Evolutionary conservation across 2,329 filamentous ascomycete genomes (phyloP).

Genomic region (Diaporthe destruens): DNA sequence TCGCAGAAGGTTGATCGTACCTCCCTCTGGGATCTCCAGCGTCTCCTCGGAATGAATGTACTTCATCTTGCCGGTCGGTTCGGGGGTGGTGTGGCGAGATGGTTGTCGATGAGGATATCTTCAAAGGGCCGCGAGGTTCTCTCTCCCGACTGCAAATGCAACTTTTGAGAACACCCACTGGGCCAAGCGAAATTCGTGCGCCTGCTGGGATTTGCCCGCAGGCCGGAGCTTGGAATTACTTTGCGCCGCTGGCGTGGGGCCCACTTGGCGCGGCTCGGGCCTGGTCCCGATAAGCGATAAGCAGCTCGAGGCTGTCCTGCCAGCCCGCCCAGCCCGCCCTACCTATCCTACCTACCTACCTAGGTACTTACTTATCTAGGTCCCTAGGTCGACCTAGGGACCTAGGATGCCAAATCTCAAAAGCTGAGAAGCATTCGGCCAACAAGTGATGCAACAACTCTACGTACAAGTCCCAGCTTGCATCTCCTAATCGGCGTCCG

Average conservation of each 20-base stretch:
- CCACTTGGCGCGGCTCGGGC: slow-evolving; percentile 5
- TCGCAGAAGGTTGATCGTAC: slow-evolving; percentile 67
- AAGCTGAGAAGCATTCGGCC: too few species aligned
- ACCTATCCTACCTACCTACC: too few species aligned
- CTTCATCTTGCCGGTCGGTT: slow-evolving; percentile 87
- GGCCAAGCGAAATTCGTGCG: slow-evolving; percentile 36
- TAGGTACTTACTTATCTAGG: too few species aligned
- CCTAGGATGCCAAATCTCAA: too few species aligned
- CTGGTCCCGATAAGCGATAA: slow-evolving; percentile 16
- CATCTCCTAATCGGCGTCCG: too few species aligned
- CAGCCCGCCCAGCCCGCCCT: too few species aligned
- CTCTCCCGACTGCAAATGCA: slow-evolving; percentile 24
- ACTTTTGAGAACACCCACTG: slow-evolving; percentile 31
- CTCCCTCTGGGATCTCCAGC: slow-evolving; percentile 95
- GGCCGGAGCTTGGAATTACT: slow-evolving; percentile 27
- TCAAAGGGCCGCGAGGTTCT: slow-evolving; percentile 35
- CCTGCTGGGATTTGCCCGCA: slow-evolving; percentile 16
- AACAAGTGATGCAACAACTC: too few species aligned
- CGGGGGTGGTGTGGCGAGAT: slow-evolving; percentile 55
- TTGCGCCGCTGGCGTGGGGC: background rate
- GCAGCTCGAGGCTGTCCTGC: background rate
- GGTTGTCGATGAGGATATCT: slow-evolving; percentile 44
- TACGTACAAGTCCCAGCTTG: too few species aligned
- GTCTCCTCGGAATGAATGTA: slow-evolving; percentile 99
- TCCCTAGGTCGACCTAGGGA: too few species aligned